Conservation (phyloP, 2,329 filamentous ascomycete genomes). For the Colletotrichum agaves region DNA sequence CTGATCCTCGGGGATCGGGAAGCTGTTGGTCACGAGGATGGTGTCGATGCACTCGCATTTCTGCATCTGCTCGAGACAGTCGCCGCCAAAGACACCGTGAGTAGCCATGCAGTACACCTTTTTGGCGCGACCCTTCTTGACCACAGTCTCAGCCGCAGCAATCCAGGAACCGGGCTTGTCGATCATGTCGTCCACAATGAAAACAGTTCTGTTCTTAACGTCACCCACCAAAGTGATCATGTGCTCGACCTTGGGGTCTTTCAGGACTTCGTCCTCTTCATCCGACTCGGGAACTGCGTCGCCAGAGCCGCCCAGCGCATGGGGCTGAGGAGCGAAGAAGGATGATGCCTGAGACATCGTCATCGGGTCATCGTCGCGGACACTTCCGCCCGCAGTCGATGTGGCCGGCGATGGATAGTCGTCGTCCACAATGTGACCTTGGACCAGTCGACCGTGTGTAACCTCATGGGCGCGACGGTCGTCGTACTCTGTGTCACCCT, state of each 20-base stretch:
- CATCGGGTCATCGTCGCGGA: slow-evolving; percentile 85
- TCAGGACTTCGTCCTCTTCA: slow-evolving; percentile 91
- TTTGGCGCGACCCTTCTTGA: slow-evolving; percentile 90
- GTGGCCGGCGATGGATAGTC: slow-evolving; percentile 84
- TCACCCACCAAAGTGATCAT: slow-evolving; percentile 98
- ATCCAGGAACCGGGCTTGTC: slow-evolving; percentile 98
- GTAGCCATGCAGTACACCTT: slow-evolving; percentile 98
- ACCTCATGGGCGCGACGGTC: slow-evolving; percentile 89
- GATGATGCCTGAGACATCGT: slow-evolving; percentile 81
- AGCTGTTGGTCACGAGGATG: slow-evolving; percentile 97
- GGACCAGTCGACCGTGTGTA: slow-evolving; percentile 88
- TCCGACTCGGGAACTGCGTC: slow-evolving; percentile 87
- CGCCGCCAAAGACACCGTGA: slow-evolving; percentile 91
- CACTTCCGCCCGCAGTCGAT: slow-evolving; percentile 74
- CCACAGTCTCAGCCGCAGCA: slow-evolving; percentile 93
- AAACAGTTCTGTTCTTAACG: slow-evolving; percentile 86
- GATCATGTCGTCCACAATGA: slow-evolving; percentile 99
- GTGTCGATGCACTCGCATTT: slow-evolving; percentile 92
- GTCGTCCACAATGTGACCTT: slow-evolving; percentile 95
- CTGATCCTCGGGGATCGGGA: slow-evolving; percentile 85
- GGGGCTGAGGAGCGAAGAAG: slow-evolving; percentile 76
- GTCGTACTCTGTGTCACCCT: slow-evolving; percentile 68
- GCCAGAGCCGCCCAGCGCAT: slow-evolving; percentile 83
- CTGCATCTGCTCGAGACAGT: slow-evolving; percentile 90
- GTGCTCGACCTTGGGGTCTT: slow-evolving; percentile 84